These are phyloP conservation scores for Leccinum laetum DNA, from an alignment of 1,284 basidiomycete species.

Conservation along the genomic window DNA sequence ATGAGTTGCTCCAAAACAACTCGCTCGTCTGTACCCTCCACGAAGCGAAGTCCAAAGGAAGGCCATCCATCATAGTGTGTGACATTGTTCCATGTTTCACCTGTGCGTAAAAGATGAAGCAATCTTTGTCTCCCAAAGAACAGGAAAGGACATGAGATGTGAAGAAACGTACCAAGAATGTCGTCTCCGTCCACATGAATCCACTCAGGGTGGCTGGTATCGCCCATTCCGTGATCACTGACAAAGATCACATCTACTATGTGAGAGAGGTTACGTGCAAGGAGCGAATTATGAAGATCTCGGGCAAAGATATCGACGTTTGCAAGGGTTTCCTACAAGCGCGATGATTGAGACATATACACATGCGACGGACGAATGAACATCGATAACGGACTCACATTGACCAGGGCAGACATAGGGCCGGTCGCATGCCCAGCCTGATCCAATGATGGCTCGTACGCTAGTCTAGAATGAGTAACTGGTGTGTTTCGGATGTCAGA, in stretches of 20 bases:
- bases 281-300: conserved; percentile 61
- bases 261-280: conserved; percentile 72
- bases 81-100: conserved; percentile 29
- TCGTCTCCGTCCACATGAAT: conserved; percentile 76
- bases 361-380: neutral
- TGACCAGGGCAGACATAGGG: conserved; percentile 71
- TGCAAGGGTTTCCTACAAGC: conserved; percentile 57
- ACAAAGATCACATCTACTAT: conserved; percentile 91
- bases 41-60: conserved; percentile 80
- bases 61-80: conserved; percentile 66
- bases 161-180: conserved; percentile 50
- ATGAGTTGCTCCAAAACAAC: conserved; percentile 56
- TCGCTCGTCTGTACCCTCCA: conserved; percentile 52
- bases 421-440: conserved; percentile 83
- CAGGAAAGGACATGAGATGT: neutral
- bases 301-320: conserved; percentile 78
- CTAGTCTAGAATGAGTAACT: conserved; percentile 35
- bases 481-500: neutral
- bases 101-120: conserved; percentile 8
- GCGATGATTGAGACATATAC: neutral
- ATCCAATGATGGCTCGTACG: conserved; percentile 77
- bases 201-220: conserved; percentile 74
- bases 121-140: neutral
- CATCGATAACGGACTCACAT: conserved; percentile 44
- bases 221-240: conserved; percentile 93